Percentiles rank a stretch among this genome's conserved stretches.
phyloP scores from a whole-genome alignment of 164 flowering plant species.

The Dillenia turbinata region DNA sequence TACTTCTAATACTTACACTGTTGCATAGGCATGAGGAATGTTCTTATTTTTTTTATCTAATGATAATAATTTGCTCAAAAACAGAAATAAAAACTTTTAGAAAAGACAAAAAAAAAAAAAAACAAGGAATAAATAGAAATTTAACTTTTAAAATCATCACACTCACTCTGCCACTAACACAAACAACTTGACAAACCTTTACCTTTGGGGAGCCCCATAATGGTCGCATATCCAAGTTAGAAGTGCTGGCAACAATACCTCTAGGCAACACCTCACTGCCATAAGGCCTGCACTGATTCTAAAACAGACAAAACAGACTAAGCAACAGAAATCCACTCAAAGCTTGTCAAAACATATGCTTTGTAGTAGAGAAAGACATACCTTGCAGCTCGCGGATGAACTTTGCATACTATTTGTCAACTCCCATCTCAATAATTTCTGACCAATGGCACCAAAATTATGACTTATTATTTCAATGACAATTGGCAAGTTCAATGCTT shows the following conservation, averaged over 20 bases:
- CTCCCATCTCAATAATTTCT: slow-evolving; percentile 49
- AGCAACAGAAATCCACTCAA: not conserved
- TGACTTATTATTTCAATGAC: not conserved
- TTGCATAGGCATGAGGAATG: too few species aligned
- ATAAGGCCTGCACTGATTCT: slow-evolving; percentile 57
- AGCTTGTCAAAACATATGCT: not conserved
- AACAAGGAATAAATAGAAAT: too few species aligned
- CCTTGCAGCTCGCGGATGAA: slow-evolving; percentile 44
- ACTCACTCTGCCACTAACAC: too few species aligned
- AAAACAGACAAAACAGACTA: not conserved
- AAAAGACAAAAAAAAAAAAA: too few species aligned
- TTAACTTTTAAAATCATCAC: too few species aligned
- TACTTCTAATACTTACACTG: too few species aligned
- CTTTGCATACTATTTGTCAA: slow-evolving; percentile 18
- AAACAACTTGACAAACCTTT: slow-evolving; percentile 26
- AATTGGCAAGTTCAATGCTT: too few species aligned
- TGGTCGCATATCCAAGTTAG: slow-evolving; percentile 78
- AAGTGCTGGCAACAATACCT: slow-evolving; percentile 62
- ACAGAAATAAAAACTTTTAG: too few species aligned
- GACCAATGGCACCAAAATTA: slow-evolving; percentile 15
- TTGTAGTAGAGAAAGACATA: slow-evolving; percentile 11
- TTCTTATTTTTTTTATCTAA: too few species aligned
- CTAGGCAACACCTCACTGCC: slow-evolving; percentile 78
- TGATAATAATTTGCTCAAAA: too few species aligned
- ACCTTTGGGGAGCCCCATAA: slow-evolving; percentile 54